phyloP scores from a whole-genome alignment of 176 grass and related monocot species.

The Pontederia crassipes region DNA sequence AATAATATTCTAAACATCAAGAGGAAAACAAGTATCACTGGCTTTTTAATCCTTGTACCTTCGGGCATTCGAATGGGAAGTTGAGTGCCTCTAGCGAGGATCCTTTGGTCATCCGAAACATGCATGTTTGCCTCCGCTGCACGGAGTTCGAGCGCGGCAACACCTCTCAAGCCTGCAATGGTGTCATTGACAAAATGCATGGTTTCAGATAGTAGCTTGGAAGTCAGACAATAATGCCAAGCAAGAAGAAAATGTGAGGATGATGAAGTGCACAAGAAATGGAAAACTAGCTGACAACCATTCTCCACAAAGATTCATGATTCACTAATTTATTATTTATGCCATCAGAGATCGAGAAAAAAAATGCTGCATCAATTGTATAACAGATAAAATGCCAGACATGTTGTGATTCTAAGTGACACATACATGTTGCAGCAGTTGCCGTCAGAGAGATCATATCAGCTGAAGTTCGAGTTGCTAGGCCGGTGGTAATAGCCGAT shows the following conservation, averaged over 20 bases:
- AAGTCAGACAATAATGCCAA: neutral
- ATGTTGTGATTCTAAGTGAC: neutral
- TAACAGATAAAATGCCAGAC: neutral
- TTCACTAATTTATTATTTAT: too few relatives aligned
- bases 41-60: conserved; percentile 35
- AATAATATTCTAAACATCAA: neutral
- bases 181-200: neutral
- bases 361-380: too few relatives aligned
- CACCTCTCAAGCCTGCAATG: conserved; percentile 59
- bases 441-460: conserved; percentile 62
- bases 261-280: too few relatives aligned
- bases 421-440: conserved; percentile 66
- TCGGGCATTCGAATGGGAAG: conserved; percentile 48
- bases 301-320: too few relatives aligned
- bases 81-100: conserved; percentile 50
- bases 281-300: too few relatives aligned
- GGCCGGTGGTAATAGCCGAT: conserved; percentile 42
- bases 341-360: too few relatives aligned
- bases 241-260: too few relatives aligned
- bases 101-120: conserved; percentile 32
- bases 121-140: conserved; percentile 14
- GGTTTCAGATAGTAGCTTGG: neutral
- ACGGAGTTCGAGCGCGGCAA: conserved; percentile 54
- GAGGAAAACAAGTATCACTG: neutral
- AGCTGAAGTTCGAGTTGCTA: conserved; percentile 38